A percentile compares a stretch with the other conserved stretches of the same genome.
phyloP scores from a whole-genome alignment of 179 eudicot species.

The Beta corolliflora region DNA sequence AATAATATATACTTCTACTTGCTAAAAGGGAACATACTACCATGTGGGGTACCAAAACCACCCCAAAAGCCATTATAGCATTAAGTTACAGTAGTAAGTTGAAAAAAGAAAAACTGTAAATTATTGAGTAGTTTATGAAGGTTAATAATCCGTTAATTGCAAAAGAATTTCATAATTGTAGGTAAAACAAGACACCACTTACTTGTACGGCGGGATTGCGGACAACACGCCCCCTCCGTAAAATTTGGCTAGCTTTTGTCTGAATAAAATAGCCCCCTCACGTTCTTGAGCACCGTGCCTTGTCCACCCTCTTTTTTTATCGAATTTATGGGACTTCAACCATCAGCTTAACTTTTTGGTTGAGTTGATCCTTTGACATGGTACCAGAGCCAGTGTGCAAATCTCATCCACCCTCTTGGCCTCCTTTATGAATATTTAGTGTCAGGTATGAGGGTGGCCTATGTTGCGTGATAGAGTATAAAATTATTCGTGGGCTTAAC shows the following conservation, averaged over 20 bases:
- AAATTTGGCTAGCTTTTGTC: conserved; percentile 30
- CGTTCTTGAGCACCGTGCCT: conserved; percentile 28
- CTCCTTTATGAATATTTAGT: no score
- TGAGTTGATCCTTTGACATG: no score
- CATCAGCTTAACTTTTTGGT: no score
- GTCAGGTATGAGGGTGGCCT: no score
- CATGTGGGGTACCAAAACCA: conserved; percentile 23
- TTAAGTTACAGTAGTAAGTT: background rate
- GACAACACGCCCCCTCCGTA: conserved; percentile 40
- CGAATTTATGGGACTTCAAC: no score
- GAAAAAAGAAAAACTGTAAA: background rate
- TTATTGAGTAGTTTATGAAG: background rate
- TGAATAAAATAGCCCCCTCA: background rate
- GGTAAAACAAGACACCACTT: background rate
- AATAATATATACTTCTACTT: background rate
- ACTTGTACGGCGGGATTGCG: conserved; percentile 33
- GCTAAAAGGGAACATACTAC: conserved; percentile 18
- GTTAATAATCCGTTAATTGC: background rate
- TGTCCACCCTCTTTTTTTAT: no score
- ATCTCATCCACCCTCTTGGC: no score
- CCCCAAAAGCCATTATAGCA: background rate
- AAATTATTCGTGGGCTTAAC: no score
- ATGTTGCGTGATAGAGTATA: no score
- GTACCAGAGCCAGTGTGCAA: no score
- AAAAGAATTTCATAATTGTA: background rate